phyloP scores from a whole-genome alignment of 768 basidiomycete genomes.

The Galerina marginata region DNA sequence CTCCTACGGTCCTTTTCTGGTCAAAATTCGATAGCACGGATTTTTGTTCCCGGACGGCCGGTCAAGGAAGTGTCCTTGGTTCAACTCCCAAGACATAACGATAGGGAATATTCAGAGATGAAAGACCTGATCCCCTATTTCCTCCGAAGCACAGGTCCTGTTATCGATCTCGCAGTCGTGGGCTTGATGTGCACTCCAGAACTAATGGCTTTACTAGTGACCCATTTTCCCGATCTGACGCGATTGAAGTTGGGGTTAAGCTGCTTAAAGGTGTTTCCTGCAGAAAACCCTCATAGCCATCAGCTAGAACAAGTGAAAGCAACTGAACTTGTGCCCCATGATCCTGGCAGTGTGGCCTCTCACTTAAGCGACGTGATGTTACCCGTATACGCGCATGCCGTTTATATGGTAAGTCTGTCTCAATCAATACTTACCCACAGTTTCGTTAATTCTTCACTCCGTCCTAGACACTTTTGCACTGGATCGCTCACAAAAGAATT shows the following conservation, averaged over 20 bases:
- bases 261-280: too few relatives aligned
- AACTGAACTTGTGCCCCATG: too few relatives aligned
- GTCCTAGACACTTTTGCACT: not conserved
- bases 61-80: not conserved
- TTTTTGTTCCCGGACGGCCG: not conserved
- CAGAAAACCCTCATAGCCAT: too few relatives aligned
- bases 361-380: too few relatives aligned
- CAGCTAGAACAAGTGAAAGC: too few relatives aligned
- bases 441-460: not conserved
- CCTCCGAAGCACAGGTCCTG: not conserved
- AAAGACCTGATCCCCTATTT: not conserved
- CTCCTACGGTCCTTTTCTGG: not conserved
- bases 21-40: not conserved
- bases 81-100: not conserved
- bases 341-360: too few relatives aligned
- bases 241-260: too few relatives aligned
- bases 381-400: not conserved
- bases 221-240: too few relatives aligned
- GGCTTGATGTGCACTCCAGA: too few relatives aligned
- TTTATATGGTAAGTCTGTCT: not conserved
- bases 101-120: not conserved
- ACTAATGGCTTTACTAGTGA: too few relatives aligned
- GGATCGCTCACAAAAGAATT: not conserved
- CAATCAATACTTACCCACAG: not conserved
- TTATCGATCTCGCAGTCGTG: too few relatives aligned